phyloP scores from a whole-genome alignment of 2,329 filamentous ascomycete genomes.

The Elsinoe fawcettii region DNA sequence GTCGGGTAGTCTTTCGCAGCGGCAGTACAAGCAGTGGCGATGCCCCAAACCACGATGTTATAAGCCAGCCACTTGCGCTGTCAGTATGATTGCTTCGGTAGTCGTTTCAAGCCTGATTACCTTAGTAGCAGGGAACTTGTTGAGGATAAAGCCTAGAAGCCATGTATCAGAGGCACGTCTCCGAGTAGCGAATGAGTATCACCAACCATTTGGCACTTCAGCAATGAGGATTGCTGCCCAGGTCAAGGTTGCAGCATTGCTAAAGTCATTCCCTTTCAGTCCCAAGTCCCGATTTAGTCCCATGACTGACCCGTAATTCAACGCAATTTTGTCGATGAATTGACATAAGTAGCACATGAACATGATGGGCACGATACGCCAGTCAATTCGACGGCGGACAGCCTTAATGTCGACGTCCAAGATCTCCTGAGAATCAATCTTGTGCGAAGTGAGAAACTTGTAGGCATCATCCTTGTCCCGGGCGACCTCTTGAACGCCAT shows the following conservation, averaged over 20 bases:
- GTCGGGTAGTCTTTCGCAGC: slow-evolving; percentile 41
- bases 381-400: slow-evolving; percentile 51
- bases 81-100: too few species aligned
- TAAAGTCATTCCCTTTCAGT: slow-evolving; percentile 44
- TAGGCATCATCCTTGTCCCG: not conserved
- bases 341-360: slow-evolving; percentile 55
- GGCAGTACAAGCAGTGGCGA: slow-evolving; percentile 38
- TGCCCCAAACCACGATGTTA: slow-evolving; percentile 35
- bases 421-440: not conserved
- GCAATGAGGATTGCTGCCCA: slow-evolving; percentile 42
- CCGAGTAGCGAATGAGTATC: slow-evolving; percentile 24
- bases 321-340: slow-evolving; percentile 38
- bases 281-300: slow-evolving; percentile 48
- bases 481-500: not conserved
- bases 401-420: slow-evolving; percentile 29
- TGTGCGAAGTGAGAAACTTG: not conserved
- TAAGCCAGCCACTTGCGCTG: slow-evolving; percentile 33
- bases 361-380: slow-evolving; percentile 52
- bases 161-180: slow-evolving; percentile 23
- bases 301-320: slow-evolving; percentile 51
- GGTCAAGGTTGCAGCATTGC: slow-evolving; percentile 29
- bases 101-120: not conserved
- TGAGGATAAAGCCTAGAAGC: slow-evolving; percentile 53
- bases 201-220: slow-evolving; percentile 55
- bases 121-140: slow-evolving; percentile 43